phyloP scores from a whole-genome alignment of 352 stramenopile genomes.

The Globisporangium recalcitrans region DNA sequence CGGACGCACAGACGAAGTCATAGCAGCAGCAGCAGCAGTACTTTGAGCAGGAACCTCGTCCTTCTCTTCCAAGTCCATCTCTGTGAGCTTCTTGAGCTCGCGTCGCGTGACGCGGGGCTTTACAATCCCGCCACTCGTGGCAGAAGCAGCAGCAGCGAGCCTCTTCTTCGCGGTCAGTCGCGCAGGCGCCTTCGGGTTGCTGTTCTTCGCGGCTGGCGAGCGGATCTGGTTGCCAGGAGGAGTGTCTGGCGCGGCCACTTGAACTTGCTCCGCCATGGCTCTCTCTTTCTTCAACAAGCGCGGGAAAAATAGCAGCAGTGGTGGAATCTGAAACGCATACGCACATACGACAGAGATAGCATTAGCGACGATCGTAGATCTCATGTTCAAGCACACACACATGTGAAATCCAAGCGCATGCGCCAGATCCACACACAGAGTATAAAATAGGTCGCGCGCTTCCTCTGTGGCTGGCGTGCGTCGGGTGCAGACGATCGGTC shows the following conservation, averaged over 20 bases:
- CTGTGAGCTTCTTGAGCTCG: slow-evolving; percentile 75
- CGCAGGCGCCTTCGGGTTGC: slow-evolving; percentile 36
- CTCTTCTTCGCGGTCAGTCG: slow-evolving; percentile 44
- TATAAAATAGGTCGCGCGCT: not conserved
- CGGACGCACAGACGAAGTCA: slow-evolving; percentile 12
- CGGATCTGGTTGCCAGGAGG: slow-evolving; percentile 23
- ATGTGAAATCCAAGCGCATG: not conserved
- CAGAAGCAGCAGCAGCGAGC: slow-evolving; percentile 4
- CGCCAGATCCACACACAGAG: not conserved
- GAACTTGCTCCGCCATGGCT: slow-evolving; percentile 24
- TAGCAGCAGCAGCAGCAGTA: not conserved
- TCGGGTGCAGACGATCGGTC: not conserved
- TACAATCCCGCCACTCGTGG: slow-evolving; percentile 2
- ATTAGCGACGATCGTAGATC: not conserved
- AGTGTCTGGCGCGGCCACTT: slow-evolving; percentile 21
- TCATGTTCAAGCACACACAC: not conserved
- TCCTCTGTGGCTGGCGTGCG: not conserved
- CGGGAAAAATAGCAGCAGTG: not conserved
- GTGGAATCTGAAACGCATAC: not conserved
- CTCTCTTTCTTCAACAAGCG: slow-evolving; percentile 1
- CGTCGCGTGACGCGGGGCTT: slow-evolving; percentile 62
- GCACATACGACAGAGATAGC: not conserved
- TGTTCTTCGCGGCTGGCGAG: slow-evolving; percentile 30
- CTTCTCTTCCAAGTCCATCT: slow-evolving; percentile 75
- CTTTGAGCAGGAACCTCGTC: slow-evolving; percentile 21